phyloP scores from a whole-genome alignment of 768 basidiomycete genomes.

The Russula sp. region DNA sequence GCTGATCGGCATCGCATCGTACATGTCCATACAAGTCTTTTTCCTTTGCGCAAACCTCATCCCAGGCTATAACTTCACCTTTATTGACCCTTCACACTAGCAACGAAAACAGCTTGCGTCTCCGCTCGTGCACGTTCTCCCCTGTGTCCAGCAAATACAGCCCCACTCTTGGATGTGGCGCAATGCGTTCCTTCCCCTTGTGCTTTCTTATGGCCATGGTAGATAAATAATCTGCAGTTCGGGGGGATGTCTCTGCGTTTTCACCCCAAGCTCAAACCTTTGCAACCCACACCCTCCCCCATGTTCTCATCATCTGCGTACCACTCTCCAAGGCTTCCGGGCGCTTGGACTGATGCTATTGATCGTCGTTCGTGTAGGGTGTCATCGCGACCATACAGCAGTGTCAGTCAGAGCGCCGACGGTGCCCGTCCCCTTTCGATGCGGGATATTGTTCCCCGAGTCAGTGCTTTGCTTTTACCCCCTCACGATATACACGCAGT shows the following conservation, averaged over 20 bases:
- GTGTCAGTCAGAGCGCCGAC: background rate
- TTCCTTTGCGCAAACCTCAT: background rate
- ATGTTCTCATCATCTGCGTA: no score
- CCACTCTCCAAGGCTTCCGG: no score
- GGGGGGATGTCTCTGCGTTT: background rate
- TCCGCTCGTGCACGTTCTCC: background rate
- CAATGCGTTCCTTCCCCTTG: background rate
- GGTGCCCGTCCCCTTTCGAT: background rate
- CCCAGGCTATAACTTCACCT: background rate
- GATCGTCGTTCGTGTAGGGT: background rate
- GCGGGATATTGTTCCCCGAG: background rate
- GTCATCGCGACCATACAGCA: background rate
- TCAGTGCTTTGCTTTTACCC: background rate
- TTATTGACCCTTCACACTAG: background rate
- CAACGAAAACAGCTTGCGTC: background rate
- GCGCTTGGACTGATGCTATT: background rate
- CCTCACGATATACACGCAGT: background rate
- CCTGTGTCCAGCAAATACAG: background rate
- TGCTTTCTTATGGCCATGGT: background rate
- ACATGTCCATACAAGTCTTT: background rate
- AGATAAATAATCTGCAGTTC: background rate
- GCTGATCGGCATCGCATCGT: background rate
- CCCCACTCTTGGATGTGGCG: background rate
- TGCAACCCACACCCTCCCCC: background rate
- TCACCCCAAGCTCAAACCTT: background rate